Evolutionary conservation across 2,329 filamentous ascomycete genomes (phyloP).

Genomic region (Pseudocercospora fijiensis): DNA sequence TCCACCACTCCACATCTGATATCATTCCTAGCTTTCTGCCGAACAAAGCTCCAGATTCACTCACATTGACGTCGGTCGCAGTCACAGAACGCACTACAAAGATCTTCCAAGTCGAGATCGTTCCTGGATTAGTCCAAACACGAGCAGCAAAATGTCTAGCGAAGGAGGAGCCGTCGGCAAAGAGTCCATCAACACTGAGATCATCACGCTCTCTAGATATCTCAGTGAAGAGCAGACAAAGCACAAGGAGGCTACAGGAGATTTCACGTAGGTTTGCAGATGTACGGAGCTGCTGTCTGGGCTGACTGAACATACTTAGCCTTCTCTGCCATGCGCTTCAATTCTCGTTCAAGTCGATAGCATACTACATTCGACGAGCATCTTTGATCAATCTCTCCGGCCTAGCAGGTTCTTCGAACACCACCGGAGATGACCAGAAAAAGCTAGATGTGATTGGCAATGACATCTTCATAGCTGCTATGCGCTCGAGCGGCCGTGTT

Average conservation of each 20-base stretch:
- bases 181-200: constrained; percentile 92
- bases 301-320: constrained; percentile 49
- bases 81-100: neutral
- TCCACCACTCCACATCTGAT: constrained; percentile 32
- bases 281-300: neutral
- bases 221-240: constrained; percentile 94
- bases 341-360: constrained; percentile 99
- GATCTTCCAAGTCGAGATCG: neutral
- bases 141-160: constrained; percentile 6
- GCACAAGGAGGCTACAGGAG: constrained; percentile 90
- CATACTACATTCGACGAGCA: constrained; percentile 96
- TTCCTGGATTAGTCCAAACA: neutral
- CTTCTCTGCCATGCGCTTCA: constrained; percentile 95
- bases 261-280: constrained; percentile 77
- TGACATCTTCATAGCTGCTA: constrained; percentile 93
- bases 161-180: constrained; percentile 37
- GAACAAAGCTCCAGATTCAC: constrained; percentile 8
- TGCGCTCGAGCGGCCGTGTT: constrained; percentile 89
- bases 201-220: constrained; percentile 91
- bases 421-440: constrained; percentile 97
- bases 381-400: constrained; percentile 86
- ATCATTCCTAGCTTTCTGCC: constrained; percentile 27
- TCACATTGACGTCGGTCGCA: constrained; percentile 9
- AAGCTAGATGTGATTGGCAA: constrained; percentile 99
- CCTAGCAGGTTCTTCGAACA: constrained; percentile 91